These are phyloP conservation scores for Fusarium multiceps DNA, from an alignment of 2,329 filamentous ascomycete species.

Conservation along the genomic window DNA sequence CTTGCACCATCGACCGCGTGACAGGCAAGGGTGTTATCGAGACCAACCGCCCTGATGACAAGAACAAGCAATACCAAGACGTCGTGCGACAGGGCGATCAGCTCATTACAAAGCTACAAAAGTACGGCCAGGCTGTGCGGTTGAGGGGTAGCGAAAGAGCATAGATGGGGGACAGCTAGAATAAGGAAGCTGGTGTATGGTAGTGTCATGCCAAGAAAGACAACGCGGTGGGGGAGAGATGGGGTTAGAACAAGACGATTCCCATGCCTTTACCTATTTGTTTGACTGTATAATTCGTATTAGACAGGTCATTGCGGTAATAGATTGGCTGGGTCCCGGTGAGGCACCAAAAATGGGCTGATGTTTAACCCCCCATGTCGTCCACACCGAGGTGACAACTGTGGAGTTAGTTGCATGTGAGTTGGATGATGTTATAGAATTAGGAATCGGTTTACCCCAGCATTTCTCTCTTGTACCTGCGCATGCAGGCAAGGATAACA, in stretches of 20 bases:
- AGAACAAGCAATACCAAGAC: constrained; percentile 99
- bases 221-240: constrained; percentile 14
- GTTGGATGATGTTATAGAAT: constrained; percentile 14
- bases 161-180: constrained; percentile 11
- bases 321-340: constrained; percentile 41
- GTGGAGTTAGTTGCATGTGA: constrained; percentile 21
- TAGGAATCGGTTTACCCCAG: constrained; percentile 23
- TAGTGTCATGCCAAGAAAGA: constrained; percentile 24
- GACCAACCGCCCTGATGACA: constrained; percentile 97
- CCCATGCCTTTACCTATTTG: constrained; percentile 37
- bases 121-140: constrained; percentile 96
- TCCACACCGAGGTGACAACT: constrained; percentile 18
- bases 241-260: constrained; percentile 18
- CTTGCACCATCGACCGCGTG: constrained; percentile 97
- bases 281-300: constrained; percentile 46
- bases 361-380: background rate
- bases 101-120: constrained; percentile 98
- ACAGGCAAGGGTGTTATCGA: constrained; percentile 97
- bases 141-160: constrained; percentile 94
- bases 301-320: constrained; percentile 46
- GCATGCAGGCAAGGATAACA: constrained; percentile 17
- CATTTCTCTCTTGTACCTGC: constrained; percentile 25
- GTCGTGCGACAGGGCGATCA: constrained; percentile 98
- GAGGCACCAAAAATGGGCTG: constrained; percentile 32
- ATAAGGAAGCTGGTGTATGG: constrained; percentile 17